phyloP scores from a whole-genome alignment of 2,329 filamentous ascomycete species.

The Cladosporium cucumerinum region DNA sequence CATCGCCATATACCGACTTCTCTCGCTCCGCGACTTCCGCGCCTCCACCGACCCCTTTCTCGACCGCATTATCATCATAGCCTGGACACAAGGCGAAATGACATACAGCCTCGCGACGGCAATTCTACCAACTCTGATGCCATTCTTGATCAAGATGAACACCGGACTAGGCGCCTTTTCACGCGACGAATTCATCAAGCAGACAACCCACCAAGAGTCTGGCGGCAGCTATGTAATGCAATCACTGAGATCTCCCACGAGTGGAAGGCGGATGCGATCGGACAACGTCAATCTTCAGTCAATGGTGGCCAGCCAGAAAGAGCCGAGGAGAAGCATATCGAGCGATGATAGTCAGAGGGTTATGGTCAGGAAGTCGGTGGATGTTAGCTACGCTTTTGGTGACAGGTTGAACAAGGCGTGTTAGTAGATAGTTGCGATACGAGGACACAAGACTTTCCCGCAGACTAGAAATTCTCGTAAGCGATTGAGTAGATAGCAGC shows the following conservation, averaged over 20 bases:
- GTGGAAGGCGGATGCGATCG: not conserved
- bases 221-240: slow-evolving; percentile 1
- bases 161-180: slow-evolving; percentile 9
- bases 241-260: not conserved
- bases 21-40: not conserved
- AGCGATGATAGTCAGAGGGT: slow-evolving; percentile 11
- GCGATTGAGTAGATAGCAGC: not conserved
- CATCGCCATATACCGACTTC: not conserved
- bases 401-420: not conserved
- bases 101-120: slow-evolving; percentile 8
- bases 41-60: not conserved
- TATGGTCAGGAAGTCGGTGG: slow-evolving; percentile 5
- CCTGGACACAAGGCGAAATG: slow-evolving; percentile 10
- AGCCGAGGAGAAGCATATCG: not conserved
- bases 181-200: slow-evolving; percentile 4
- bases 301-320: not conserved
- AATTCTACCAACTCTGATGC: not conserved
- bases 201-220: slow-evolving; percentile 6
- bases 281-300: slow-evolving; percentile 6
- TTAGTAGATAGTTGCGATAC: not conserved
- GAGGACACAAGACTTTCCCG: not conserved
- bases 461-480: not conserved
- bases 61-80: not conserved
- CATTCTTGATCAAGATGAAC: slow-evolving; percentile 8
- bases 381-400: not conserved